These are phyloP conservation scores for Candida chauliodis DNA, from an alignment of 805 yeast species.

Conservation along the genomic window DNA sequence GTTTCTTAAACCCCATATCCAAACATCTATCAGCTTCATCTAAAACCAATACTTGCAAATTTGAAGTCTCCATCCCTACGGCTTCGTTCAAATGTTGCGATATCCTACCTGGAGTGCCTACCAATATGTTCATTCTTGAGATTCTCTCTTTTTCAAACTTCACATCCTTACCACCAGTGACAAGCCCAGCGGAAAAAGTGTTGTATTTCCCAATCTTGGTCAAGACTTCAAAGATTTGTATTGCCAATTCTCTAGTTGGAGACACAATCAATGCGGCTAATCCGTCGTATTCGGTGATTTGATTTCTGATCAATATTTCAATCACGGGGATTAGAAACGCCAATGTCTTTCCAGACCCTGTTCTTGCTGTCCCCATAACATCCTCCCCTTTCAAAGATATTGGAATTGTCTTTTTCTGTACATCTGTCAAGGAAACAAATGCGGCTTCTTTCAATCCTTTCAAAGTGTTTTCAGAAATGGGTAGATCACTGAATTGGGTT, in stretches of 20 bases:
- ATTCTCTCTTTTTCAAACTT: slow-evolving; percentile 78
- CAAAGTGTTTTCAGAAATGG: slow-evolving; percentile 60
- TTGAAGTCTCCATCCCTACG: slow-evolving; percentile 69
- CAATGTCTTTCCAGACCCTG: slow-evolving; percentile 88
- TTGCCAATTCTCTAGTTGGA: slow-evolving; percentile 89
- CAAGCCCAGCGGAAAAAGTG: slow-evolving; percentile 81
- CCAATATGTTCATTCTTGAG: slow-evolving; percentile 71
- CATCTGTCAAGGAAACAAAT: slow-evolving; percentile 77
- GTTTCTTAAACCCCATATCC: slow-evolving; percentile 89
- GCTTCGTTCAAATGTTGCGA: slow-evolving; percentile 91
- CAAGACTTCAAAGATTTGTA: slow-evolving; percentile 85
- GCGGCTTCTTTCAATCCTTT: slow-evolving; percentile 77
- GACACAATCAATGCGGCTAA: slow-evolving; percentile 86
- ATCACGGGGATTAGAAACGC: slow-evolving; percentile 82
- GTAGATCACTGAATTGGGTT: slow-evolving; percentile 70
- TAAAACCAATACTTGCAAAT: slow-evolving; percentile 72
- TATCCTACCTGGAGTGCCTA: slow-evolving; percentile 90
- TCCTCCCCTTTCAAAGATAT: slow-evolving; percentile 73
- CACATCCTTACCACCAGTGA: slow-evolving; percentile 91
- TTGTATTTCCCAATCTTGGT: slow-evolving; percentile 75
- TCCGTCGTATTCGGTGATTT: slow-evolving; percentile 83
- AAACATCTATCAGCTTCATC: slow-evolving; percentile 93
- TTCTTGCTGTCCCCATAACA: slow-evolving; percentile 81
- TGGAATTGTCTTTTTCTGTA: slow-evolving; percentile 78
- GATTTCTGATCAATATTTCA: slow-evolving; percentile 62